Evolutionary conservation across 2,329 filamentous ascomycete genomes (phyloP), one percentile per base, ranked within the genome.

Genomic region (Elsinoe batatas): DNA sequence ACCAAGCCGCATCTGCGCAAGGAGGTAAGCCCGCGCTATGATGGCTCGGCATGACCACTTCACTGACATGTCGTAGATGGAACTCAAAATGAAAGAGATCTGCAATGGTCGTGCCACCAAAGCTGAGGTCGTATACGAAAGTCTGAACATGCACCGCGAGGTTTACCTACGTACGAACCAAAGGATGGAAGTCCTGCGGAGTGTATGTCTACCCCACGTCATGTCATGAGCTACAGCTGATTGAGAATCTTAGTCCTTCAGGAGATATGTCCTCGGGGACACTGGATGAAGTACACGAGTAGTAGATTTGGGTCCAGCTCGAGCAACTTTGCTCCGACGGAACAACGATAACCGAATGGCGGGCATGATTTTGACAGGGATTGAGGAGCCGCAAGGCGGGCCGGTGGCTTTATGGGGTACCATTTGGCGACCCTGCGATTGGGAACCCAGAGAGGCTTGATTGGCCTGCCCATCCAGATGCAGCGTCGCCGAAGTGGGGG

Each of bases 1-100:
- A 88, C 90, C 68, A 97, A 97, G 71, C 93, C 93, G 0, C 97
- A 97, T 67, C 75, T 98, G 58, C 84, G 93, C 56, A 97, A 97
- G 71, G 90, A 98, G 68, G 75, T 76, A 65, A 64, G 68, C 62
- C 4, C 26, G 7, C 4, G 7, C 5, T 35, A 18, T 35, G 43
- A 33, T 15, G 26, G 18, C n/a, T 15, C n/a, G 13, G 18, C 15
- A 7, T 8, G 12, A 3, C 11, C 15, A 4, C n/a, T 20, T 18
- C 32, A 44, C 59, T 61, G 33, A 64, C 37, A 8, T 17, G 5
- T 17, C 51, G 58, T 61, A 77, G 76, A 96, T 96, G 89, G 93
- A 98, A 71, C 74, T 89, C 59, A 88, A 90, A 68, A 96, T 98
- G 91, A 93, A 91, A 68, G 88, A 88, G 57, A 96, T 98, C 57